A percentile compares a stretch with the other conserved stretches of the same genome.
Conservation (phyloP, 2,329 filamentous ascomycete genomes). For the Talaromyces marneffei region DNA sequence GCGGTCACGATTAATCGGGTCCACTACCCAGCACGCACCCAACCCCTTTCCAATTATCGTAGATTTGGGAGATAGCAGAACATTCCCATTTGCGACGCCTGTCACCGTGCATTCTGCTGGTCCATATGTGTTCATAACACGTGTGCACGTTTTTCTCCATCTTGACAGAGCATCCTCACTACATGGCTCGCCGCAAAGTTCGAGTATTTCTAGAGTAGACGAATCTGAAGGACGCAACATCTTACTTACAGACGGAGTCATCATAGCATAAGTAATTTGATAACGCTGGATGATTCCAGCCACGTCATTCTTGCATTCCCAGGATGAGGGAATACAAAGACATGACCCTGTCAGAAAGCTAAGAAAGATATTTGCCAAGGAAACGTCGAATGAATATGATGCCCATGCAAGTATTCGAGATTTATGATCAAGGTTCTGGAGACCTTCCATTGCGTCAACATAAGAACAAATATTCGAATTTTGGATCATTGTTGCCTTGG, state of each 20-base stretch:
- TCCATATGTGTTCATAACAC: conserved; percentile 5
- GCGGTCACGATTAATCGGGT: background rate
- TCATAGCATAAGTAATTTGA: background rate
- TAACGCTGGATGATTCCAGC: background rate
- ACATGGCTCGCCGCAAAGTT: conserved; percentile 2
- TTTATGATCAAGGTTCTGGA: conserved; percentile 42
- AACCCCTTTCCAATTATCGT: background rate
- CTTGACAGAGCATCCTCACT: background rate
- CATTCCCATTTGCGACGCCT: background rate
- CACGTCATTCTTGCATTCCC: conserved; percentile 7
- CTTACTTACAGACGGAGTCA: background rate
- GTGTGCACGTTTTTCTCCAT: background rate
- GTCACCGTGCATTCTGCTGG: conserved; percentile 1
- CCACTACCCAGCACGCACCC: conserved; percentile 33
- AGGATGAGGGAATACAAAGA: conserved; percentile 44
- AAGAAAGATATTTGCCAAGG: conserved; percentile 49
- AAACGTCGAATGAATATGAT: conserved; percentile 51
- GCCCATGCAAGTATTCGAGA: conserved; percentile 54
- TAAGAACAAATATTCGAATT: conserved; percentile 51
- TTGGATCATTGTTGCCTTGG: conserved; percentile 56
- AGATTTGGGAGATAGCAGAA: background rate
- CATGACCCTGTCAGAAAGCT: conserved; percentile 53
- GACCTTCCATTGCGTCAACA: conserved; percentile 50
- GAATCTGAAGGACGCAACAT: background rate
- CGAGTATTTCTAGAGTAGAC: background rate